Evolutionary conservation across 2,329 filamentous ascomycete genomes (phyloP).

Genomic region (Neocatenulostroma microsporum): DNA sequence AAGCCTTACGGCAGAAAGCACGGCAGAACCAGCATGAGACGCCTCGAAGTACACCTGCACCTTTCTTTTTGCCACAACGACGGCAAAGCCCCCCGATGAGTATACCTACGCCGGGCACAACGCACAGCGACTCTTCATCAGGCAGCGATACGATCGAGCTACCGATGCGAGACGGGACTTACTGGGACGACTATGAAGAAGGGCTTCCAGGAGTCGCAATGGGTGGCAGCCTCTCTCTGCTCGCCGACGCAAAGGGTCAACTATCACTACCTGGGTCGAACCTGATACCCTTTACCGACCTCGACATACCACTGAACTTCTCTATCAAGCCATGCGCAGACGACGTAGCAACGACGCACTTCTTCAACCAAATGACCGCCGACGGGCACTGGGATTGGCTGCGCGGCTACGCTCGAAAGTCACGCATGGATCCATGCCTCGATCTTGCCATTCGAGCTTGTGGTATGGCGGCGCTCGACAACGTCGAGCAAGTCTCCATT

Average conservation of each 20-base stretch:
- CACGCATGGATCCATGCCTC: slow-evolving; percentile 19
- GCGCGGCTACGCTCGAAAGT: slow-evolving; percentile 10
- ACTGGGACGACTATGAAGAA: too few relatives aligned
- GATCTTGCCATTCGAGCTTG: slow-evolving; percentile 25
- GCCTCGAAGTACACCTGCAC: not conserved
- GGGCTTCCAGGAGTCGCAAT: too few relatives aligned
- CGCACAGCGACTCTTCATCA: slow-evolving; percentile 17
- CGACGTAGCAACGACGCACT: slow-evolving; percentile 24
- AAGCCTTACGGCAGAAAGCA: slow-evolving; percentile 19
- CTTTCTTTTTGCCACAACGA: slow-evolving; percentile 4
- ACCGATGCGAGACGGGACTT: too few relatives aligned
- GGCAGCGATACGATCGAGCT: slow-evolving; percentile 21
- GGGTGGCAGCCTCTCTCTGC: too few relatives aligned
- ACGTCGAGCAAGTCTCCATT: slow-evolving; percentile 16
- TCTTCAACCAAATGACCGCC: slow-evolving; percentile 25
- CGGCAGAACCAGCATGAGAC: slow-evolving; percentile 14
- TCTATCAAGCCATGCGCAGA: slow-evolving; percentile 15
- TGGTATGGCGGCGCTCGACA: slow-evolving; percentile 26
- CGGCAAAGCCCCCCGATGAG: slow-evolving; percentile 10
- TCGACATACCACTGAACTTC: not conserved
- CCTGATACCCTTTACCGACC: not conserved
- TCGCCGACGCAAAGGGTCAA: too few relatives aligned
- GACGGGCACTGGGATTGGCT: slow-evolving; percentile 24
- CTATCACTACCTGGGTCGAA: too few relatives aligned
- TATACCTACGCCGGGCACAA: slow-evolving; percentile 11